phyloP scores from a whole-genome alignment of 2,329 filamentous ascomycete species.

The Bipolaris sorokiniana region DNA sequence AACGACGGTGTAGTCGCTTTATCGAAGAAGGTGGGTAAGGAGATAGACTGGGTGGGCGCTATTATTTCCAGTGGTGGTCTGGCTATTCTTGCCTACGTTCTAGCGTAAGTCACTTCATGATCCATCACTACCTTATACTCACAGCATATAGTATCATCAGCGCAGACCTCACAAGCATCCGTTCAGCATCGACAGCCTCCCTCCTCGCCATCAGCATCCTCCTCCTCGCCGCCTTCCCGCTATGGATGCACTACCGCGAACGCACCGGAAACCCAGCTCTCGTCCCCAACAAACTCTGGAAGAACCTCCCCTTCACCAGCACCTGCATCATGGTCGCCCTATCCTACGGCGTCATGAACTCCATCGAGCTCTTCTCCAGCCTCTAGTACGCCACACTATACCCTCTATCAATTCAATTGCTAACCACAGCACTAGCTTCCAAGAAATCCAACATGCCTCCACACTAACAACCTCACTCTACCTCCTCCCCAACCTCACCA shows the following conservation, averaged over 20 bases:
- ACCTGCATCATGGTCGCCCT: slow-evolving; percentile 58
- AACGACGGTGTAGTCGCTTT: slow-evolving; percentile 1
- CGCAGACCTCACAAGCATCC: slow-evolving; percentile 32
- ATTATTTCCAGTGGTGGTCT: slow-evolving; percentile 33
- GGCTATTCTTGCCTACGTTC: slow-evolving; percentile 31
- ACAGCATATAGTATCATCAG: slow-evolving; percentile 28
- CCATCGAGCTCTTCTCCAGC: slow-evolving; percentile 49
- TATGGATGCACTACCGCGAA: slow-evolving; percentile 41
- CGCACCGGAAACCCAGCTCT: slow-evolving; percentile 29
- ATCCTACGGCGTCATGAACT: slow-evolving; percentile 46
- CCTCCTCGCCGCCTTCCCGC: slow-evolving; percentile 37
- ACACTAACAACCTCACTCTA: slow-evolving; percentile 48
- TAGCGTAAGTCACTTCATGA: slow-evolving; percentile 27
- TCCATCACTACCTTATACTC: slow-evolving; percentile 2
- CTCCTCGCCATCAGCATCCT: slow-evolving; percentile 33
- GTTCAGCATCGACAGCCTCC: slow-evolving; percentile 26
- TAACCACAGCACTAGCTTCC: slow-evolving; percentile 39
- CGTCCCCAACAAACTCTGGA: slow-evolving; percentile 57
- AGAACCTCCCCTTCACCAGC: slow-evolving; percentile 60
- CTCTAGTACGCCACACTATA: slow-evolving; percentile 49
- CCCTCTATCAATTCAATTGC: neutral
- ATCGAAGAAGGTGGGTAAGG: slow-evolving; percentile 23
- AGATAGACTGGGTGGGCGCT: slow-evolving; percentile 41
- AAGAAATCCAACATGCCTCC: slow-evolving; percentile 47
- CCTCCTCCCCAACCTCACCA: slow-evolving; percentile 51